Evolutionary conservation across 2,329 filamentous ascomycete genomes (phyloP), one percentile per base, ranked within the genome.

Genomic region (Fusarium irregulare): DNA sequence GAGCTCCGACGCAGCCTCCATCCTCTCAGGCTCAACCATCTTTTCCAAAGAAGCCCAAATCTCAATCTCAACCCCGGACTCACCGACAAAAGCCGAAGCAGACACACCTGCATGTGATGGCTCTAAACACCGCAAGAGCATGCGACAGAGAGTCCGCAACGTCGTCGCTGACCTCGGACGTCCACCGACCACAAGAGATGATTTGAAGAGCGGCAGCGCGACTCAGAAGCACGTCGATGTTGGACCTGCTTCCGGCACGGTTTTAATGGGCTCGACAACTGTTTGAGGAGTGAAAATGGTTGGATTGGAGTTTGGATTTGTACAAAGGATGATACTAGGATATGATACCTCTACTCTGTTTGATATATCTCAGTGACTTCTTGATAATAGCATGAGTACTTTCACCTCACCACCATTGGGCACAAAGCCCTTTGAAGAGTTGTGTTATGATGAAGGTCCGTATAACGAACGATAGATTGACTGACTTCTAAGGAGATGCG

Each of bases 101-200:
- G 49, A 45, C 9, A 18, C 50, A 37, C 20, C 32, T 18, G n/a
- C 48, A n/a, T 37, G 28, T 25, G 60, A 59, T 27, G 21, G 50
- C 40, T 27, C 37, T 21, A 69, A 65, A 42, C 64, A 71, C 25
- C 73, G 75, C 32, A 67, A 76, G 47, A 75, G 76, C 50, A 64
- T 78, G 60, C 76, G 77, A 47, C 75, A 79, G 56, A 76, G 76
- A 57, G 77, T 78, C 18, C 77, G 78, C 62, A 77, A 78, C 47
- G 73, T 79, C 53, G 71, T 79, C 30, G 70, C 76, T 50, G 77
- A 79, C 50, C 71, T 79, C 51, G 78, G 78, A 54, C 74, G 68
- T 28, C 78, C 78, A 45, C 78, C 78, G 3, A 79, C 78, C 14
- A 56, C 65, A 28, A 68, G 76, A 48, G 75, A 78, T 58, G 78